phyloP scores from a whole-genome alignment of 129 eudicot species.

The Ambrosia trifida region DNA sequence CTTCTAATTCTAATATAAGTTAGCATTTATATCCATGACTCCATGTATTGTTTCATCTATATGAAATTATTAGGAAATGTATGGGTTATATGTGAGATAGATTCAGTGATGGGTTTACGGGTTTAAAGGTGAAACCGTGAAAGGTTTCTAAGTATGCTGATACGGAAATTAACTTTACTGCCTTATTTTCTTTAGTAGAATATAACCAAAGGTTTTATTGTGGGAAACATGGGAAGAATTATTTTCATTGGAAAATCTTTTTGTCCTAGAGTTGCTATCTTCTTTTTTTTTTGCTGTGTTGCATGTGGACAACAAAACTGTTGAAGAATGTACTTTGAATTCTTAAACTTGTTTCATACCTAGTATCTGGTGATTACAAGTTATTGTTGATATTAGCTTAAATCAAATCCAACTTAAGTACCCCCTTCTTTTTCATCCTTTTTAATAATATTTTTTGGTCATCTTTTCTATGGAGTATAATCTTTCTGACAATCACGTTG shows the following conservation, averaged over 20 bases:
- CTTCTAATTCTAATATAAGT: not conserved
- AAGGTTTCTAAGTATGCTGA: not conserved
- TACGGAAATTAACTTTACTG: not conserved
- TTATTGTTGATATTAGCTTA: conserved; percentile 26
- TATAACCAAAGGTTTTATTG: not conserved
- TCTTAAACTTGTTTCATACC: conserved; percentile 2
- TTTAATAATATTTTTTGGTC: conserved; percentile 11
- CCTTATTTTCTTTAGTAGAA: not conserved
- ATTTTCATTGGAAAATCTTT: not conserved
- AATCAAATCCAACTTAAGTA: conserved; percentile 10
- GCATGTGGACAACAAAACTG: conserved; percentile 1
- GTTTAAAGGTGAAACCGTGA: conserved; percentile 1
- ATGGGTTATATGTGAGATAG: not conserved
- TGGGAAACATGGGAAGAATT: no score
- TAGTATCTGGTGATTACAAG: conserved; percentile 2
- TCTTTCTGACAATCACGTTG: conserved; percentile 42
- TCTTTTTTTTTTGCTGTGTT: not conserved
- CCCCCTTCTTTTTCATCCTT: not conserved
- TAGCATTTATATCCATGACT: conserved; percentile 2
- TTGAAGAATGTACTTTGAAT: conserved; percentile 2
- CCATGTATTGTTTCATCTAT: not conserved
- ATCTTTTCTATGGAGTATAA: conserved; percentile 25
- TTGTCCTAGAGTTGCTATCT: conserved; percentile 7
- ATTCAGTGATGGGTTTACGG: conserved; percentile 4
- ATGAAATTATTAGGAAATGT: not conserved